Evolutionary conservation across 176 grass and related monocot species (phyloP).

Genomic region (Alloteropsis semialata): DNA sequence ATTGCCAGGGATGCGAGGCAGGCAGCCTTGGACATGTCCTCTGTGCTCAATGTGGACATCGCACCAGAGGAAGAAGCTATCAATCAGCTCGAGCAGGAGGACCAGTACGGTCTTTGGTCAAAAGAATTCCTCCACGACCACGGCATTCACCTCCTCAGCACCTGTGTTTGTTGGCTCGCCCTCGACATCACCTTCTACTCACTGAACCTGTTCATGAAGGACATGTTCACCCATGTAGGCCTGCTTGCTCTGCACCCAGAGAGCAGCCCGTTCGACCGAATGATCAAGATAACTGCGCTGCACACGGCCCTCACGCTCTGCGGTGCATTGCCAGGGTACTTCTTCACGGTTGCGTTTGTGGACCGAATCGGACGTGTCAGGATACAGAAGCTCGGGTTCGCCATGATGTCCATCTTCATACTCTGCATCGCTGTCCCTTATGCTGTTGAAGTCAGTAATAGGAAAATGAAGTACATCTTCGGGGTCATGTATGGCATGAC

Average conservation of each 20-base stretch:
- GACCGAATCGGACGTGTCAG: conserved; percentile 34
- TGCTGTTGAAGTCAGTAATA: background rate
- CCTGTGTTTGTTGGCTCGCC: background rate
- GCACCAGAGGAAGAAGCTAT: conserved; percentile 5
- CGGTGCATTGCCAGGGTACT: conserved; percentile 15
- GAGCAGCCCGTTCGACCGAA: background rate
- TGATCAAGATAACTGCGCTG: background rate
- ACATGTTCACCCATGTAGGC: background rate
- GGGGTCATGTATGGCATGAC: background rate
- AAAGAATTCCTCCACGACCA: background rate
- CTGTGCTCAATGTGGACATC: conserved; percentile 29
- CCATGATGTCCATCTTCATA: conserved; percentile 51
- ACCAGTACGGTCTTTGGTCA: background rate
- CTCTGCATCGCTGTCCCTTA: conserved; percentile 18
- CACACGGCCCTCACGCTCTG: background rate
- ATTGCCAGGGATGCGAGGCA: conserved; percentile 26
- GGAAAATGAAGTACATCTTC: background rate
- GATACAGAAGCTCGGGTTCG: conserved; percentile 44
- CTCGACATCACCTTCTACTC: conserved; percentile 26
- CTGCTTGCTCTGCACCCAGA: background rate
- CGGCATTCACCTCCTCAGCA: background rate
- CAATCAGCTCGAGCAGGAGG: background rate
- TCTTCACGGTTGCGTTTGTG: conserved; percentile 28
- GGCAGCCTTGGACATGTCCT: conserved; percentile 36
- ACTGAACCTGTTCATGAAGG: conserved; percentile 7